Evolutionary conservation across 768 basidiomycete species (phyloP).

Genomic region (Serendipita sp.): DNA sequence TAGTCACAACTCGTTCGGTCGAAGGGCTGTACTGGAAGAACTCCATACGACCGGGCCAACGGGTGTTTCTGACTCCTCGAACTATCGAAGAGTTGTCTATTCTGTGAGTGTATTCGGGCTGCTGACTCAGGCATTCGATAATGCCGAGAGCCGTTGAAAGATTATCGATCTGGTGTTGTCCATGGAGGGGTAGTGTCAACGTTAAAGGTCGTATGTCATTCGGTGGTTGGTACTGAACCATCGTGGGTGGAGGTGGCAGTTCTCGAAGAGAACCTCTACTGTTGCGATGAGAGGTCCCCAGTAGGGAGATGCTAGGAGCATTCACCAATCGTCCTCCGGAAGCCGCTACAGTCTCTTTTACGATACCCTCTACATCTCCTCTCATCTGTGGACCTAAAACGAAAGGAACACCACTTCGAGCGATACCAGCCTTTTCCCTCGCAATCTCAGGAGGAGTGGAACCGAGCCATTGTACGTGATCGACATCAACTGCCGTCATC

Average conservation of each 20-base stretch:
- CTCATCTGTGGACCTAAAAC: slow-evolving; percentile 51
- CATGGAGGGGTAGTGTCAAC: slow-evolving; percentile 49
- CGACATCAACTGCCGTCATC: slow-evolving; percentile 75
- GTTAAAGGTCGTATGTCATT: slow-evolving; percentile 23
- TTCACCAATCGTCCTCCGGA: neutral
- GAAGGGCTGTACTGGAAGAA: slow-evolving; percentile 26
- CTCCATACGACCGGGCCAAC: slow-evolving; percentile 76
- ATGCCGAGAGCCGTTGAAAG: slow-evolving; percentile 51
- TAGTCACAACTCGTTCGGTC: slow-evolving; percentile 15
- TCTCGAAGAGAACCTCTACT: neutral
- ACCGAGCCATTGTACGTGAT: slow-evolving; percentile 86
- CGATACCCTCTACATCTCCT: slow-evolving; percentile 20
- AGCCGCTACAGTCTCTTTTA: slow-evolving; percentile 24
- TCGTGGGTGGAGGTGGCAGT: neutral
- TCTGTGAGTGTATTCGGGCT: slow-evolving; percentile 21
- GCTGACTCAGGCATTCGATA: slow-evolving; percentile 40
- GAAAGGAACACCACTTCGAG: slow-evolving; percentile 42
- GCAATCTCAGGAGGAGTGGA: slow-evolving; percentile 58
- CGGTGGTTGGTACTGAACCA: neutral
- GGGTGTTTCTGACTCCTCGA: slow-evolving; percentile 20
- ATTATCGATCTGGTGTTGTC: slow-evolving; percentile 76
- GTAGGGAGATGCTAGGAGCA: neutral
- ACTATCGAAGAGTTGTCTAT: slow-evolving; percentile 2
- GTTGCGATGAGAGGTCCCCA: neutral
- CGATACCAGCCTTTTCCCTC: slow-evolving; percentile 69